Evolutionary conservation across 2,329 filamentous ascomycete genomes (phyloP), one percentile per base, ranked within the genome.

Genomic region (Bretziella fagacearum): DNA sequence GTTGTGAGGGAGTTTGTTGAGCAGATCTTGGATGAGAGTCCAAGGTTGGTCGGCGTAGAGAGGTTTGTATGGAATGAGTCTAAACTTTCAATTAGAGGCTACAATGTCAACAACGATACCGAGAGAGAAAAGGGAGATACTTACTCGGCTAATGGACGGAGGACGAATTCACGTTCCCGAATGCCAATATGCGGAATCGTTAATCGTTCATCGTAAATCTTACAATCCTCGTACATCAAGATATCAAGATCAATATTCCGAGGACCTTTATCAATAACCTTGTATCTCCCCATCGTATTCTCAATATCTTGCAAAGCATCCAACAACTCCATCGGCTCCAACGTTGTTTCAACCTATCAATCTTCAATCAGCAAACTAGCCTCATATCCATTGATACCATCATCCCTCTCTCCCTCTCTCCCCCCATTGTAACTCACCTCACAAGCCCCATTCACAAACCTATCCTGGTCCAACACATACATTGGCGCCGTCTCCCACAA

Each of bases 401-500:
- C 41, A 23, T 32, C 2, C 15, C 15, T n/a, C n/a, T 2, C 15
- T 17, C 30, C 11, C 25, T 5, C 20, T 29, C 8, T 17, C 6
- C 36, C 22, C 6, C 26, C 39, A 10, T 17, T 13, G 17, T 41
- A 42, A 67, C 76, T 60, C 61, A 93, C 86, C 77, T 93, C 84
- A 61, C 85, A 94, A 49, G 79, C 87, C 17, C 86, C 91, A 59
- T 98, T 98, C 41, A 95, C 66, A 58, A 98, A 98, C 25, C 75
- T 74, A 52, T 79, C 78, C 61, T 98, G 91, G 53, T 95, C 81
- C 52, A 82, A 66, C 53, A 95, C 82, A 62, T 98, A 98, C 91
- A 98, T 98, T 18, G 91, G 85, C 55, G 84, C 78, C 3, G 89
- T 98, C 65, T 96, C 86, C 73, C 91, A 98, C 2, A 98, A 68